Evolutionary conservation across 2,329 filamentous ascomycete genomes (phyloP), one percentile per base, ranked within the genome.

Genomic region (Colletotrichum liriopes): DNA sequence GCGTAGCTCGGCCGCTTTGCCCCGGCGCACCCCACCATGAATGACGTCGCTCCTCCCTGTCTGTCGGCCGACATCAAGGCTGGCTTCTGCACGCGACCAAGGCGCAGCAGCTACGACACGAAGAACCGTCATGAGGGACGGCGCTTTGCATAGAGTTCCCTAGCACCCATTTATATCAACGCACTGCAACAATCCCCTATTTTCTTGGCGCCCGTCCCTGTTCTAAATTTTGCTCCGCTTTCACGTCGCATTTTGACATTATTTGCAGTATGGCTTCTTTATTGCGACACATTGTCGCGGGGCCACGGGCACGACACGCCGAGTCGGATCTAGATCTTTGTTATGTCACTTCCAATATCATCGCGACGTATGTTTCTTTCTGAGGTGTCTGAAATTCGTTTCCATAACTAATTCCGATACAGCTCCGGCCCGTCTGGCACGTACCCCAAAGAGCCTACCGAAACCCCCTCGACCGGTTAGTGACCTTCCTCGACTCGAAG

Each of bases 281-380:
- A 73, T 89, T 98, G 76, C 93, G 96, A 77, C 94, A 97, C 81
- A 94, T 98, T 75, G 94, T 98, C 74, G 95, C 96, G 55, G 93
- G 95, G 12, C 96, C 96, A 16, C 91, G 96, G 75, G 87, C 92
- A 72, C 90, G 92, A 77, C 95, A 98, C 80, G 89, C 93, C 39
- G 96, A 98, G 85, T 93, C 96, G 9, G 93, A 93, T 7, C 88
- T 99, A 35, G 96, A 99, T 81, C 89, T 99, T 55, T 98, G 96
- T 86, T 99, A 99, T 82, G 95, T 98, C 45, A 97, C 95, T 0
- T 91, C 95, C 78, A 90, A 93, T 78, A 94, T 92, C 74, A 89
- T 91, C 70, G 90, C 86, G 20, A 91, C 89, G 86, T 91, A 80
- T 70, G 86, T 78, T 39, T n/a, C 5, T 9, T 45, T 35, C n/a